Conservation (phyloP, 1,284 basidiomycete species). For the Ceratobasidium sp. region DNA sequence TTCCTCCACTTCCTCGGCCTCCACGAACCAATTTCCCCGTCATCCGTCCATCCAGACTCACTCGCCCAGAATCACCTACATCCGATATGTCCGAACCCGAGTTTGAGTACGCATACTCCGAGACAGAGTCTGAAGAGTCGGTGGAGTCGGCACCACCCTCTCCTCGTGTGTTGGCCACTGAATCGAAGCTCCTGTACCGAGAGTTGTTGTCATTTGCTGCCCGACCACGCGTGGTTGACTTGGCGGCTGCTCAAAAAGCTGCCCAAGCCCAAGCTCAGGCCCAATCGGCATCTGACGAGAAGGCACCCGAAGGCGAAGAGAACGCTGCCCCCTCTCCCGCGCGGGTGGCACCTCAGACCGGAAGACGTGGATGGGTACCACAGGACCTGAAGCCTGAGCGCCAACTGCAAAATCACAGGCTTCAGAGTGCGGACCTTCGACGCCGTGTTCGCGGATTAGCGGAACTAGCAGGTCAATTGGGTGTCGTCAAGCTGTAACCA, state of each 20-base stretch:
- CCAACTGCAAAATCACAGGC: slow-evolving; percentile 76
- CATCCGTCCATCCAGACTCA: slow-evolving; percentile 49
- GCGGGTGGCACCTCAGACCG: not conserved
- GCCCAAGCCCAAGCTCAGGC: not conserved
- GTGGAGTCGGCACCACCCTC: slow-evolving; percentile 52
- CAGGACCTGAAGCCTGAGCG: slow-evolving; percentile 78
- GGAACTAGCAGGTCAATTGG: slow-evolving; percentile 39
- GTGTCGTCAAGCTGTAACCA: slow-evolving; percentile 4
- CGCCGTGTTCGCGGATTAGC: slow-evolving; percentile 69
- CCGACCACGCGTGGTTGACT: slow-evolving; percentile 79
- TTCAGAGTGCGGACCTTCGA: slow-evolving; percentile 72
- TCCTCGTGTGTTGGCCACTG: slow-evolving; percentile 71
- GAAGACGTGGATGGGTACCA: slow-evolving; percentile 64
- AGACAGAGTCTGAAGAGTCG: slow-evolving; percentile 53
- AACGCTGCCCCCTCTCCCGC: slow-evolving; percentile 41
- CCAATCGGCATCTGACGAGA: slow-evolving; percentile 49
- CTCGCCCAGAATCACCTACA: slow-evolving; percentile 62
- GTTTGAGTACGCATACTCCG: slow-evolving; percentile 45
- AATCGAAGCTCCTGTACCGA: slow-evolving; percentile 81
- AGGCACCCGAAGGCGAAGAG: slow-evolving; percentile 48
- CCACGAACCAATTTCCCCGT: slow-evolving; percentile 5
- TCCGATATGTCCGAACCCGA: slow-evolving; percentile 59
- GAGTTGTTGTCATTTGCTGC: slow-evolving; percentile 84
- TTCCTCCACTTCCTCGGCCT: slow-evolving; percentile 14
- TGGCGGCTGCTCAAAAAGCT: slow-evolving; percentile 65